phyloP scores from a whole-genome alignment of 176 grass and related monocot genomes.

The Thalia dealbata region DNA sequence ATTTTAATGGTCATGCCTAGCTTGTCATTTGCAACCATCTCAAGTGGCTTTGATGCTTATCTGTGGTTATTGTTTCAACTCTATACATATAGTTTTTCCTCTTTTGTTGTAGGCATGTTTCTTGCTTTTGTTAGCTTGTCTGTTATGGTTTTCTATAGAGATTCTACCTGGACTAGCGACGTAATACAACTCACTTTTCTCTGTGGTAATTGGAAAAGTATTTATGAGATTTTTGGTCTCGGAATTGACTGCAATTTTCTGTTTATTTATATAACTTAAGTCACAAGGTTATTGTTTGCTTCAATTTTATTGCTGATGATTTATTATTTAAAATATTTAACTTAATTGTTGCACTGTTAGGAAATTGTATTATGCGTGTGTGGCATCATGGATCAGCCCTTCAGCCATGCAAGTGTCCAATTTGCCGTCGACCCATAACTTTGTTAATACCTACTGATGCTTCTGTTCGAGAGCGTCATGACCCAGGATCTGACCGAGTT shows the following conservation, averaged over 20 bases:
- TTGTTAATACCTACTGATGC: constrained; percentile 29
- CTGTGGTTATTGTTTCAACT: neutral
- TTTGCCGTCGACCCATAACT: constrained; percentile 26
- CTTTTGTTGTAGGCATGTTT: neutral
- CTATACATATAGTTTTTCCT: neutral
- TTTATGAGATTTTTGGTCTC: too few relatives aligned
- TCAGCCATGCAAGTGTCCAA: constrained; percentile 25
- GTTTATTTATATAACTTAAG: neutral
- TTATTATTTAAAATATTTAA: neutral
- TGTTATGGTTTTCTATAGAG: neutral
- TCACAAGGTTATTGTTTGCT: neutral
- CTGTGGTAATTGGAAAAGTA: neutral
- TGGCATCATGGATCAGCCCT: constrained; percentile 25
- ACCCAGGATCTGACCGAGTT: constrained; percentile 12
- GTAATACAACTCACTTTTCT: neutral
- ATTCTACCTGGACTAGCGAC: too few relatives aligned
- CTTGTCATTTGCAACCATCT: neutral
- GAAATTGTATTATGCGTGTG: constrained; percentile 29
- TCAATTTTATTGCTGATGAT: neutral
- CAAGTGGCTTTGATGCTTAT: neutral
- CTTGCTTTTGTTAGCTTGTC: neutral
- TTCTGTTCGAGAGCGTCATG: constrained; percentile 19
- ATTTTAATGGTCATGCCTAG: neutral
- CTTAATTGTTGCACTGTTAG: constrained; percentile 63
- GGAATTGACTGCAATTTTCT: too few relatives aligned